Conservation (phyloP, 768 basidiomycete species). For the Termitomyces sp. region DNA sequence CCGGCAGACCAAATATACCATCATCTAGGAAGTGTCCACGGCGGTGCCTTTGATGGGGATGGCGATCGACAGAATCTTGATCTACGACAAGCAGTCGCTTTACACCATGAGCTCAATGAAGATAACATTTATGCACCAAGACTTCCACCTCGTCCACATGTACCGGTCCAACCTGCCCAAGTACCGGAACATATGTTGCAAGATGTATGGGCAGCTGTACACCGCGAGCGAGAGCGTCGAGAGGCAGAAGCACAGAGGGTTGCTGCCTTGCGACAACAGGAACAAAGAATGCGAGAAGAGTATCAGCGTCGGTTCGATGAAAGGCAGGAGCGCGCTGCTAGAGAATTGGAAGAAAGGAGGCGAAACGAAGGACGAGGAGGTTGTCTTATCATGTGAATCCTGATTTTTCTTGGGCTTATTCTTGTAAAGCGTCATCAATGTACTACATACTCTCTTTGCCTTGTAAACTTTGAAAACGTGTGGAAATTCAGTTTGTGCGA, state of each 20-base stretch:
- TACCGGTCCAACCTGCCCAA: background rate
- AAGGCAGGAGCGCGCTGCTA: background rate
- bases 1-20: slow-evolving; percentile 5
- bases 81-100: slow-evolving; percentile 3
- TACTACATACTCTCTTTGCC: background rate
- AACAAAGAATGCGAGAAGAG: slow-evolving; percentile 1
- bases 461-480: background rate
- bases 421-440: background rate
- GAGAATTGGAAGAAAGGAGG: slow-evolving; percentile 3
- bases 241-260: background rate
- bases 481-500: background rate
- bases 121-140: background rate
- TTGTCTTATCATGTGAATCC: background rate
- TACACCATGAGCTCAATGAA: slow-evolving; percentile 4
- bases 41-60: slow-evolving; percentile 13
- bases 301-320: slow-evolving; percentile 3
- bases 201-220: background rate
- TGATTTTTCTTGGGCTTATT: background rate
- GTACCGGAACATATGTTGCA: background rate
- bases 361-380: background rate
- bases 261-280: background rate
- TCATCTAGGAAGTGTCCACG: slow-evolving; percentile 11
- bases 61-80: slow-evolving; percentile 7
- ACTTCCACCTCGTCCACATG: background rate
- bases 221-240: background rate